Evolutionary conservation across 1,284 basidiomycete genomes (phyloP).

Genomic region (Ustilago lituana): DNA sequence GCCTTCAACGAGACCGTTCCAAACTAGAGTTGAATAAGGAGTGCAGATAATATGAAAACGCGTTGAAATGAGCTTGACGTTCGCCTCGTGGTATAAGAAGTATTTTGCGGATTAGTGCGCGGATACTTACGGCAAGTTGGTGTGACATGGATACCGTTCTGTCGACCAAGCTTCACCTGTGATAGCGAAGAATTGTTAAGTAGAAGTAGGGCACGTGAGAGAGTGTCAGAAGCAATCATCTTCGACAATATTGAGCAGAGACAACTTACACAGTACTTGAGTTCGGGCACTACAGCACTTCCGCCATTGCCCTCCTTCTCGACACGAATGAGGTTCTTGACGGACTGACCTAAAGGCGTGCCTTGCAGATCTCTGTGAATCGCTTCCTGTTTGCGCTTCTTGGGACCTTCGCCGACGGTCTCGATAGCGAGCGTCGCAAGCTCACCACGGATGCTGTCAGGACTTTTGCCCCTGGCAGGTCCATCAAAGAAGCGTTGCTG

Average conservation of each 20-base stretch:
- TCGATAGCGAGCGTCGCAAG: constrained; percentile 74
- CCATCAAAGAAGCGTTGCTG: constrained; percentile 83
- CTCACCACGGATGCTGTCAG: constrained; percentile 78
- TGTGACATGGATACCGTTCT: constrained; percentile 91
- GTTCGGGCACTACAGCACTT: constrained; percentile 78
- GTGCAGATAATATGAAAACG: neutral
- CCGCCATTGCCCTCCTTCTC: constrained; percentile 79
- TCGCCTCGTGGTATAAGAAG: neutral
- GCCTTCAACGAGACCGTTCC: constrained; percentile 77
- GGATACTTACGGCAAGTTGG: constrained; percentile 74
- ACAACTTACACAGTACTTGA: constrained; percentile 77
- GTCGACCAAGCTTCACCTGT: constrained; percentile 78
- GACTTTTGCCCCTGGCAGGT: constrained; percentile 76
- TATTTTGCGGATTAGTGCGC: neutral
- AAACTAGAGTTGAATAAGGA: constrained; percentile 16
- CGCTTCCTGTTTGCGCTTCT: constrained; percentile 62
- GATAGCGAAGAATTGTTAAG: too few relatives aligned
- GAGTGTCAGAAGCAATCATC: too few relatives aligned
- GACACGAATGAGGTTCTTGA: constrained; percentile 75
- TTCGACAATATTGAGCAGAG: too few relatives aligned
- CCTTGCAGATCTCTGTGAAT: constrained; percentile 69
- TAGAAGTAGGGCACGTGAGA: too few relatives aligned
- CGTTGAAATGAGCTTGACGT: neutral
- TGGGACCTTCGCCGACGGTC: constrained; percentile 68
- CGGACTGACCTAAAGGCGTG: constrained; percentile 65